Conservation (phyloP, 352 stramenopile species). For the Pythium sp. region DNA sequence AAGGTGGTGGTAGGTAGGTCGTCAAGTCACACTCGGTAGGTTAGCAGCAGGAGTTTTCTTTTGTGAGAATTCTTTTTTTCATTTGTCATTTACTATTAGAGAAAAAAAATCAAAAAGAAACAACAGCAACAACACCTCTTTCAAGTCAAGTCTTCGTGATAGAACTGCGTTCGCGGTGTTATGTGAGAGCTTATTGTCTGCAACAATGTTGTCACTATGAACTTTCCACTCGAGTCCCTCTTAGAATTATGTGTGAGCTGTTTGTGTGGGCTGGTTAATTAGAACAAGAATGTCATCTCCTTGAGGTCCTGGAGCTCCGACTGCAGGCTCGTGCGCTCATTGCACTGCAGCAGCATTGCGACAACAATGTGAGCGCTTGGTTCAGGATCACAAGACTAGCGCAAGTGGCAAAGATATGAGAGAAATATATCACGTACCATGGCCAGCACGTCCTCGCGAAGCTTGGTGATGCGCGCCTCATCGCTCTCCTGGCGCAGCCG, state of each 20-base stretch:
- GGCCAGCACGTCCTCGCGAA: slow-evolving; percentile 52
- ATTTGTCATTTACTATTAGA: slow-evolving; percentile 15
- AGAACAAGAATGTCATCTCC: slow-evolving; percentile 54
- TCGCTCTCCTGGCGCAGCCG: slow-evolving; percentile 41
- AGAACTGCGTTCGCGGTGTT: no score
- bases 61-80: not conserved
- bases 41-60: slow-evolving; percentile 1
- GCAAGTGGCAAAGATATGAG: not conserved
- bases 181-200: not conserved
- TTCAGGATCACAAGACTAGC: not conserved
- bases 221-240: not conserved
- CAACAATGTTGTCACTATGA: not conserved
- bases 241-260: not conserved
- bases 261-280: not conserved
- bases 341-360: slow-evolving; percentile 33
- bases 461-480: slow-evolving; percentile 44
- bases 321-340: slow-evolving; percentile 50
- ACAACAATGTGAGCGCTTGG: not conserved
- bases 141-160: no score
- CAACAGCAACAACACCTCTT: not conserved
- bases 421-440: slow-evolving; percentile 33
- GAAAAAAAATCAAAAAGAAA: slow-evolving; percentile 8
- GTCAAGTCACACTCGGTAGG: not conserved
- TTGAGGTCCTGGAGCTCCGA: slow-evolving; percentile 54
- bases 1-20: not conserved